Evolutionary conservation across 2,329 filamentous ascomycete genomes (phyloP).

Genomic region (Metarhizium anisopliae): DNA sequence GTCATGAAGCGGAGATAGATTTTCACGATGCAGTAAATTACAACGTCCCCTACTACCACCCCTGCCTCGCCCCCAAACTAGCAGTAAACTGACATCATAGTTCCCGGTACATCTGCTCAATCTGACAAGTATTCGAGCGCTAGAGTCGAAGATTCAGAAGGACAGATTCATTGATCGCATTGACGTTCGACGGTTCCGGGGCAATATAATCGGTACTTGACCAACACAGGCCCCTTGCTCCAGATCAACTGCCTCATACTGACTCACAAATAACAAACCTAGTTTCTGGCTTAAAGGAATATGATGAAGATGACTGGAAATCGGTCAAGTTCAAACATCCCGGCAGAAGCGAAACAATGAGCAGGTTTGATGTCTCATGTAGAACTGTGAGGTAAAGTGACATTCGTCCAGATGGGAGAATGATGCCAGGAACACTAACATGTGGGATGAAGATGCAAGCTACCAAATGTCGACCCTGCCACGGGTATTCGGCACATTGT

Average conservation of each 20-base stretch:
- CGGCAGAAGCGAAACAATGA: constrained; percentile 6
- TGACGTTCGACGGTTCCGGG: constrained; percentile 56
- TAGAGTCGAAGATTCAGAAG: constrained; percentile 47
- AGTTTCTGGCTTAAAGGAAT: constrained; percentile 55
- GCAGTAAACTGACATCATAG: constrained; percentile 22
- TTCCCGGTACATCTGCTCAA: constrained; percentile 64
- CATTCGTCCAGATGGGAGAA: not conserved
- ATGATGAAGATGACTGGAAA: constrained; percentile 64
- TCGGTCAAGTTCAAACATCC: constrained; percentile 44
- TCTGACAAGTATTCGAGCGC: constrained; percentile 51
- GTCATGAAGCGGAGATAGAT: constrained; percentile 56
- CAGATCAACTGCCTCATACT: not conserved
- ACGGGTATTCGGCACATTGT: constrained; percentile 45
- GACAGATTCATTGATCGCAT: constrained; percentile 40
- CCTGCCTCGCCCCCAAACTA: no score
- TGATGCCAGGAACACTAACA: not conserved
- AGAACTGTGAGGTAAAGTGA: constrained; percentile 50
- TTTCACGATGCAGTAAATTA: constrained; percentile 60
- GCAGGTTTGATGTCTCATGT: constrained; percentile 47
- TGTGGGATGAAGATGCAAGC: constrained; percentile 44
- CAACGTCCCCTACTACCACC: not conserved
- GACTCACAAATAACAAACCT: not conserved
- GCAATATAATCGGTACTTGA: constrained; percentile 57
- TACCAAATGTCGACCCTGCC: constrained; percentile 60
- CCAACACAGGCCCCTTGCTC: not conserved